Evolutionary conservation across 2,329 filamentous ascomycete genomes (phyloP), one percentile per base, ranked within the genome.

Genomic region (Pseudogymnoascus sp.): DNA sequence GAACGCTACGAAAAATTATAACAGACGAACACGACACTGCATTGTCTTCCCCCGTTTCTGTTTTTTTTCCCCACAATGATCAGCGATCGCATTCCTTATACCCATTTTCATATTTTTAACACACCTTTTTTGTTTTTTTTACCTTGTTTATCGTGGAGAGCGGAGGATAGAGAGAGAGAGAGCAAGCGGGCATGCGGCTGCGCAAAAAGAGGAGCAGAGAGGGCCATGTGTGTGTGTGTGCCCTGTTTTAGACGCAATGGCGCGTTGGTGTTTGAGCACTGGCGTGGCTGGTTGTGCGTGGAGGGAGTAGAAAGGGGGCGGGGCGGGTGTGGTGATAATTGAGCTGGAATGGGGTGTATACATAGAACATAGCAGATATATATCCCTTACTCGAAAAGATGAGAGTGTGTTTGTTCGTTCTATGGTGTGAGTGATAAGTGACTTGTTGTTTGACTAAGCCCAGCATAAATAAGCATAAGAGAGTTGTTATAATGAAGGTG

Each of bases 41-140:
- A 22, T 12, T 38, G 37, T 43, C 41, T 22, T 9, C n/a, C 18
- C 9, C 8, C 1, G 15, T 15, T 30, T 50, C 43, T 50, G 47
- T 18, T 30, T 53, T 25, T 53, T 33, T 53, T 22, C 4, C 4
- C 22, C 6, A 15, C 43, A 14, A 18, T 33, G 47, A 53, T 53
- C 47, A 53, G 28, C 47, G 47, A 53, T 53, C 47, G 47, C 47
- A 53, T 53, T 53, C 47, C 47, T 53, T 53, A 53, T 53, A 53
- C 47, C 47, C 47, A 30, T 53, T 53, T 53, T 53, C 43, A 50
- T 50, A 22, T 22, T 22, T 22, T 22, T 22, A 22, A 22, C 22
- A 22, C 22, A 2, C n/a, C n/a, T n/a, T n/a, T n/a, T n/a, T n/a
- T n/a, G n/a, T 9, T 28, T 18, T 15, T 30, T 30, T 33, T 18